These are phyloP conservation scores for Hyaloscypha bicolor DNA, from an alignment of 495 filamentous ascomycete species.

Conservation along the genomic window DNA sequence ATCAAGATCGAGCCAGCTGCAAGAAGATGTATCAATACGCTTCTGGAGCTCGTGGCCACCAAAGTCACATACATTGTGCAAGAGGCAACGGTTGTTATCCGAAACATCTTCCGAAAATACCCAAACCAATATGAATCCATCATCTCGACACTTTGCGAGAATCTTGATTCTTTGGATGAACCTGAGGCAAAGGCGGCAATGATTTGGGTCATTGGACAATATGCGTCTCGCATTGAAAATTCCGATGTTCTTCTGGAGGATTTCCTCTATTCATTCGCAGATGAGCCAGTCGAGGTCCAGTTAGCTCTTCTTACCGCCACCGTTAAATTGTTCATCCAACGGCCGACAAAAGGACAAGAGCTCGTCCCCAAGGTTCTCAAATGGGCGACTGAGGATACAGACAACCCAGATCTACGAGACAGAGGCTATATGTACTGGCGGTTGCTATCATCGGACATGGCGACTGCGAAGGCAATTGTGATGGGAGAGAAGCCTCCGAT, in stretches of 20 bases:
- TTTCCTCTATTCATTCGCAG: constrained; percentile 89
- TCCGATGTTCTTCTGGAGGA: constrained; percentile 92
- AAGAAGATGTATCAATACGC: constrained; percentile 83
- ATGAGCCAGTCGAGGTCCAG: constrained; percentile 94
- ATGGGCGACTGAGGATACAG: constrained; percentile 98
- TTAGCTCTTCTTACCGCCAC: constrained; percentile 93
- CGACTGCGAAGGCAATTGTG: constrained; percentile 81
- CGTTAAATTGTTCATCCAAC: constrained; percentile 97
- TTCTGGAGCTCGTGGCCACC: constrained; percentile 93
- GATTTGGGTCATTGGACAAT: constrained; percentile 99
- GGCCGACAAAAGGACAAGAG: constrained; percentile 91
- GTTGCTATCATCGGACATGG: constrained; percentile 90
- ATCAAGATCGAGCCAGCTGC: constrained; percentile 99
- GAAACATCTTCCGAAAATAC: constrained; percentile 99
- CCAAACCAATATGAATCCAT: constrained; percentile 98
- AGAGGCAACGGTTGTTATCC: constrained; percentile 98
- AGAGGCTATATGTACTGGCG: constrained; percentile 99
- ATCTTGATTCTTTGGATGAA: constrained; percentile 95
- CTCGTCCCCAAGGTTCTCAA: constrained; percentile 95
- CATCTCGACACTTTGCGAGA: constrained; percentile 92
- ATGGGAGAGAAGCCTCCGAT: constrained; percentile 98
- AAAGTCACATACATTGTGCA: constrained; percentile 99
- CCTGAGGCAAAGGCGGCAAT: constrained; percentile 99
- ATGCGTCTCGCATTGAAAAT: constrained; percentile 96
- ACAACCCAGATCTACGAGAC: constrained; percentile 95